Percentiles rank a stretch among this genome's conserved stretches.
phyloP scores from a whole-genome alignment of 1,139 yeast species.

The Kluyveromyces marxianus region DNA sequence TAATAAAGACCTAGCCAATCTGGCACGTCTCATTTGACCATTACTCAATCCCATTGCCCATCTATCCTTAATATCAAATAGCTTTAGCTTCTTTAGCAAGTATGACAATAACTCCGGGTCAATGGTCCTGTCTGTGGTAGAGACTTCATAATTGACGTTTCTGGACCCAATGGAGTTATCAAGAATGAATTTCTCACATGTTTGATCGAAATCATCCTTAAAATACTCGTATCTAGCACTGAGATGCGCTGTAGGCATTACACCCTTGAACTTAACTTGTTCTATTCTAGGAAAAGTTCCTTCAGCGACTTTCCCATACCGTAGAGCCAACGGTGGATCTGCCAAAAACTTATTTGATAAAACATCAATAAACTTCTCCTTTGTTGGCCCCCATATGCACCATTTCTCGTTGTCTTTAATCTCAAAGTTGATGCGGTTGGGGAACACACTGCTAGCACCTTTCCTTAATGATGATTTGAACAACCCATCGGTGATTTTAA shows the following conservation, averaged over 20 bases:
- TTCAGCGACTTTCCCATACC: constrained; percentile 10
- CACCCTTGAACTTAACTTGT: constrained; percentile 60
- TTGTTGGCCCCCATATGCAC: constrained; percentile 29
- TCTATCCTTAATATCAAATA: constrained; percentile 51
- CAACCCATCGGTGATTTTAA: constrained; percentile 20
- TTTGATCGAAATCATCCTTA: constrained; percentile 75
- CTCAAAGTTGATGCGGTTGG: constrained; percentile 26
- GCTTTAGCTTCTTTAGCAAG: constrained; percentile 44
- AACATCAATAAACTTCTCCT: constrained; percentile 22
- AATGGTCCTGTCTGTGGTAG: constrained; percentile 25
- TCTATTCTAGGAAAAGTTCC: constrained; percentile 19
- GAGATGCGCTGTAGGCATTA: constrained; percentile 62
- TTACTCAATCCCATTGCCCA: constrained; percentile 88
- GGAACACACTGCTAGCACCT: constrained; percentile 19
- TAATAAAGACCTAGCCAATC: constrained; percentile 69
- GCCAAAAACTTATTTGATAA: constrained; percentile 22
- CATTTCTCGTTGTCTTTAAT: constrained; percentile 26
- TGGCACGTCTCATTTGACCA: constrained; percentile 87
- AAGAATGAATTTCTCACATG: constrained; percentile 55
- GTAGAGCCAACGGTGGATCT: constrained; percentile 22
- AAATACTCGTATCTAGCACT: constrained; percentile 85
- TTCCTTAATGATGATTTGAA: constrained; percentile 24
- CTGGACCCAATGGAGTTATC: constrained; percentile 30
- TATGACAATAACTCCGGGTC: constrained; percentile 34
- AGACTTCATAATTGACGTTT: constrained; percentile 21